Conservation (phyloP, 805 yeast genomes). For the Candida gorgasii region DNA sequence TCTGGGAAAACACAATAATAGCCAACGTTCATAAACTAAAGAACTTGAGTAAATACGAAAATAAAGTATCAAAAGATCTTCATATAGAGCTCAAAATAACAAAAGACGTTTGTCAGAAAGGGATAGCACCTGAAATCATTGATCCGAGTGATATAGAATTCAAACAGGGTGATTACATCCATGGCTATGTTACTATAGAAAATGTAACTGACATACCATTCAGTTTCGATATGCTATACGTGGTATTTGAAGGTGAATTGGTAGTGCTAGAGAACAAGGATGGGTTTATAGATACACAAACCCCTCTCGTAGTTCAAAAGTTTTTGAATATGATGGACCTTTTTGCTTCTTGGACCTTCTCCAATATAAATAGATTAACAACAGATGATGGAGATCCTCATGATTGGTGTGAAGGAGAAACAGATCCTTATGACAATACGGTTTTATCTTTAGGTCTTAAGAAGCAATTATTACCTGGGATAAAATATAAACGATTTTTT, state of each 20-base stretch:
- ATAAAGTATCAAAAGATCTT: conserved; percentile 29
- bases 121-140: conserved; percentile 34
- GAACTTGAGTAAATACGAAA: conserved; percentile 30
- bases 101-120: conserved; percentile 40
- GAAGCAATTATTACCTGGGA: conserved; percentile 36
- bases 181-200: conserved; percentile 42
- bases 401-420: conserved; percentile 49
- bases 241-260: conserved; percentile 41
- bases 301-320: conserved; percentile 32
- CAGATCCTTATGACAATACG: conserved; percentile 42
- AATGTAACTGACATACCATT: conserved; percentile 33
- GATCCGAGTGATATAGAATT: conserved; percentile 35
- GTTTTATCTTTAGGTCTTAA: conserved; percentile 36
- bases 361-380: conserved; percentile 40
- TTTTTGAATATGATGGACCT: conserved; percentile 45
- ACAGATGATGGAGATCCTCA: conserved; percentile 43
- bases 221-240: conserved; percentile 46
- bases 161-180: conserved; percentile 43
- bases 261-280: conserved; percentile 26
- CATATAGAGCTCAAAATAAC: conserved; percentile 38
- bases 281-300: conserved; percentile 24
- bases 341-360: conserved; percentile 46
- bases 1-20: conserved; percentile 43
- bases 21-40: conserved; percentile 43
- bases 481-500: conserved; percentile 42